Base-by-base conservation (phyloP, 441 rosid genomes). In the Caryocar brasiliense region DNA sequence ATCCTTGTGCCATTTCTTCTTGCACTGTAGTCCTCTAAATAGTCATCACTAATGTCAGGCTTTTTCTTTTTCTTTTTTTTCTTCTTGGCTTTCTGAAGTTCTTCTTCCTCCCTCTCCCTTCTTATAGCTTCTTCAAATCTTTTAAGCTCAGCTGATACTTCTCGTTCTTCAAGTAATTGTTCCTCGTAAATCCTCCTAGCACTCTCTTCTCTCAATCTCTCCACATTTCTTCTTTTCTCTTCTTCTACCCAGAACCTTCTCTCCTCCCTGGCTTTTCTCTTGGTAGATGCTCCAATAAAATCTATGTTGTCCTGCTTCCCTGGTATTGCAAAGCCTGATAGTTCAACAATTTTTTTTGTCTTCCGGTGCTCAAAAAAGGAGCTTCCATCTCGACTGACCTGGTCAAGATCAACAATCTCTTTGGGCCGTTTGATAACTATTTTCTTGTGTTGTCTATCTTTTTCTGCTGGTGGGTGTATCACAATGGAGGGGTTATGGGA, bases 41-140 rank as follows among this genome's bases (percentile, higher is more conserved):
- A 87, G 28, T 71, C 89, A 48, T 81, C 89, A 18, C 62, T 49
- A 38, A 67, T 20, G 58, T 81, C 84, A 5, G 80, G 80, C 58
- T 56, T 68, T 58, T 75, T 80, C 81, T 75, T 81, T 59, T 79
- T 83, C 74, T 83, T 87, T 56, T 80, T 82, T 59, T 92, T 83
- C 65, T 81, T 87, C 55, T 71, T 80, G 11, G 96, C 95, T 62
- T 78, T 87, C 60, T 70, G 81, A 28, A 65, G 75, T 53, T 77
- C 93, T 70, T 91, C 91, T 71, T 88, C 99, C 67, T 84, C 96
- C 56, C 86, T 76, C 55, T 82, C 97, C 62, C 68, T 75, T 63
- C 93, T 77, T 44, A 86, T 50, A 29, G 79, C 72, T 71, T 73
- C 96, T 71, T 85, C 79, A 19, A 80, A 82, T 67, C 81, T 68